Conservation (phyloP, 1,139 yeast genomes). For the Meyerozyma carpophila region DNA sequence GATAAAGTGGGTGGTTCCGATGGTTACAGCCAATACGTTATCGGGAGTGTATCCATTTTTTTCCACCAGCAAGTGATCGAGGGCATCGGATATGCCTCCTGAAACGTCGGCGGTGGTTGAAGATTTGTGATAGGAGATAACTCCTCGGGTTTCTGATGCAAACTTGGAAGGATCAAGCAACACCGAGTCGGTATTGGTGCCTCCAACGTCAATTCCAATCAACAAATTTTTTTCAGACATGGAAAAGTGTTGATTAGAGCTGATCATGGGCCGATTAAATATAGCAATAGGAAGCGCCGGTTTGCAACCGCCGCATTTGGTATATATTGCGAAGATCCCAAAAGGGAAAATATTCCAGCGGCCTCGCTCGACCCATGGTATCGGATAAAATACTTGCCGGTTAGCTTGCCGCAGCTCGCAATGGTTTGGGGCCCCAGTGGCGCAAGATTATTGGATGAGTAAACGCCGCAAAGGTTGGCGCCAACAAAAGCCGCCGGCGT, state of each 20-base stretch:
- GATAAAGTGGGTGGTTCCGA: conserved; percentile 43
- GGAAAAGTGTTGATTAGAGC: too few relatives aligned
- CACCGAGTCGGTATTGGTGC: conserved; percentile 46
- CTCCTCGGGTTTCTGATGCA: conserved; percentile 18
- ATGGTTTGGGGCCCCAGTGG: too few relatives aligned
- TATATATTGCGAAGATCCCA: not conserved
- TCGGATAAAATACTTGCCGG: too few relatives aligned
- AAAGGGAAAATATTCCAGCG: not conserved
- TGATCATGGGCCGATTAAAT: not conserved
- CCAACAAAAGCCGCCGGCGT: too few relatives aligned
- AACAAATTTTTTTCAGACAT: conserved; percentile 2
- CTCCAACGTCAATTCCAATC: conserved; percentile 45
- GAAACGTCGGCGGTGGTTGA: conserved; percentile 39
- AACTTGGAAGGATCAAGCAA: conserved; percentile 27
- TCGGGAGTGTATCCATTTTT: conserved; percentile 1
- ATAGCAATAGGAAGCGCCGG: not conserved
- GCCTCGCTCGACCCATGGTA: too few relatives aligned
- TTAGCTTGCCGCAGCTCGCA: too few relatives aligned
- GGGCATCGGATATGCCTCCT: conserved; percentile 33
- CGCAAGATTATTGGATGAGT: too few relatives aligned
- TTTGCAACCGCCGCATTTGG: too few relatives aligned
- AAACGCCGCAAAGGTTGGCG: too few relatives aligned
- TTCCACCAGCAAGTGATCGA: conserved; percentile 20
- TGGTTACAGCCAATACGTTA: conserved; percentile 31
- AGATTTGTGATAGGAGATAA: conserved; percentile 35